phyloP scores from a whole-genome alignment of 2,329 filamentous ascomycete genomes.

The Aspergillus brunneoviolaceus region DNA sequence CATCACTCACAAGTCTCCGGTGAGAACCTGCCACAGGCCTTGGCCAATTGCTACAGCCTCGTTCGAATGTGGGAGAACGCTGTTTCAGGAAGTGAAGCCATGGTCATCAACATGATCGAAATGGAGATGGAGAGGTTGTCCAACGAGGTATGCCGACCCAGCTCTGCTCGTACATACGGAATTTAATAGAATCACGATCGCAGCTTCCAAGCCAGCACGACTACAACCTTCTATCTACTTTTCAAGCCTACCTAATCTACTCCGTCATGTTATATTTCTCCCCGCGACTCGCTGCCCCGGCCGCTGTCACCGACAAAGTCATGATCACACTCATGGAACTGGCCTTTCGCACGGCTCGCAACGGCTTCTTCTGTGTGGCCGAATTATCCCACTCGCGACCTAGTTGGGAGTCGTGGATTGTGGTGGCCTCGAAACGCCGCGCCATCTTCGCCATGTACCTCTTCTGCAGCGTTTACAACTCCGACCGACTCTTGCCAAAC shows the following conservation, averaged over 20 bases:
- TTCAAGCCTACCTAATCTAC: slow-evolving; percentile 58
- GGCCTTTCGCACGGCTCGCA: slow-evolving; percentile 42
- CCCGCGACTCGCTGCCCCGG: slow-evolving; percentile 19
- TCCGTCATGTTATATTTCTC: slow-evolving; percentile 51
- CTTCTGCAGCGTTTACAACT: slow-evolving; percentile 52
- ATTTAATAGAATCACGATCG: not conserved
- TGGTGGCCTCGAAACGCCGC: slow-evolving; percentile 54
- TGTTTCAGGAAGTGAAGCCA: slow-evolving; percentile 26
- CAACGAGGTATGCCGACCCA: slow-evolving; percentile 13
- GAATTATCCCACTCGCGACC: slow-evolving; percentile 45
- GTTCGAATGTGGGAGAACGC: slow-evolving; percentile 30
- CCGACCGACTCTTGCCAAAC: slow-evolving; percentile 45
- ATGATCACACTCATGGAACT: slow-evolving; percentile 55
- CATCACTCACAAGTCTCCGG: slow-evolving; percentile 22
- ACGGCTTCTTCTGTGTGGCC: slow-evolving; percentile 47
- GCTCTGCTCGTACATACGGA: not conserved
- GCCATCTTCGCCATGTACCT: slow-evolving; percentile 55
- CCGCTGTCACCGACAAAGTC: slow-evolving; percentile 40
- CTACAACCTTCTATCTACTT: slow-evolving; percentile 42
- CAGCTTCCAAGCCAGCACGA: not conserved
- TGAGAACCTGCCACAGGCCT: slow-evolving; percentile 10
- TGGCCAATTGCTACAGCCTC: slow-evolving; percentile 30
- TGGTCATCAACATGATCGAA: slow-evolving; percentile 22
- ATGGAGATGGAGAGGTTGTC: slow-evolving; percentile 27
- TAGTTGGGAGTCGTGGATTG: slow-evolving; percentile 55